These are phyloP conservation scores for Coniosporium tulheliwenetii DNA, from an alignment of 2,329 filamentous ascomycete species.

Conservation along the genomic window DNA sequence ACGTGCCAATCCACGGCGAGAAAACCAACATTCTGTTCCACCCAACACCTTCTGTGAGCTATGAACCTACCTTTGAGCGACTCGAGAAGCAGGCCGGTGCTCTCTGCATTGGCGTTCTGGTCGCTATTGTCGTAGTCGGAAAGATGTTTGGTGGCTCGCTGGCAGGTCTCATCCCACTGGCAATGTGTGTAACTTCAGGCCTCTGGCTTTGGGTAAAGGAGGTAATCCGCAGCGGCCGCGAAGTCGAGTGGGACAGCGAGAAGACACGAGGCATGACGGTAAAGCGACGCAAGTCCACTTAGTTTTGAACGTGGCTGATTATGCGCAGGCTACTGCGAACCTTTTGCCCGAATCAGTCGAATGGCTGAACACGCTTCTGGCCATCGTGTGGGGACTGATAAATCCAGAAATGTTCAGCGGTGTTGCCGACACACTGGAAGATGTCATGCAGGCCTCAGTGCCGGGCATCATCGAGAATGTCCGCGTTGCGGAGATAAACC, in stretches of 20 bases:
- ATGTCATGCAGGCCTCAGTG: constrained; percentile 93
- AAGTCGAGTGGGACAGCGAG: constrained; percentile 79
- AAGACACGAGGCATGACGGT: constrained; percentile 67
- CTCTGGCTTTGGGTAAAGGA: constrained; percentile 87
- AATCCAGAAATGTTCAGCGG: constrained; percentile 92
- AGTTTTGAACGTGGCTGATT: too few relatives aligned
- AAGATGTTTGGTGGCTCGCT: constrained; percentile 65
- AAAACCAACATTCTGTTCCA: constrained; percentile 96
- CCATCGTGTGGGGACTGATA: constrained; percentile 75
- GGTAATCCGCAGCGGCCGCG: constrained; percentile 63
- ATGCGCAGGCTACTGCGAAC: constrained; percentile 55
- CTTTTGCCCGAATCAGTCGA: constrained; percentile 79
- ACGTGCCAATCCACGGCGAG: constrained; percentile 89
- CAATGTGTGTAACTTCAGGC: constrained; percentile 54
- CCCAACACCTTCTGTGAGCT: constrained; percentile 78
- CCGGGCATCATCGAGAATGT: constrained; percentile 88
- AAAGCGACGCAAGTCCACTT: constrained; percentile 1
- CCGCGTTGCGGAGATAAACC: constrained; percentile 84
- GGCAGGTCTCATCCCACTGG: constrained; percentile 61
- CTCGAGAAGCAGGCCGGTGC: constrained; percentile 61
- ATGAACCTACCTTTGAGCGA: constrained; percentile 69
- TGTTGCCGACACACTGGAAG: constrained; percentile 83
- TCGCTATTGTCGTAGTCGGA: constrained; percentile 61
- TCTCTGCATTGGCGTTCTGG: constrained; percentile 54
- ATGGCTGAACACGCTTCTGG: constrained; percentile 87